Evolutionary conservation across 1,284 basidiomycete genomes (phyloP), one percentile per base, ranked within the genome.

Genomic region (Leccinum holopus): DNA sequence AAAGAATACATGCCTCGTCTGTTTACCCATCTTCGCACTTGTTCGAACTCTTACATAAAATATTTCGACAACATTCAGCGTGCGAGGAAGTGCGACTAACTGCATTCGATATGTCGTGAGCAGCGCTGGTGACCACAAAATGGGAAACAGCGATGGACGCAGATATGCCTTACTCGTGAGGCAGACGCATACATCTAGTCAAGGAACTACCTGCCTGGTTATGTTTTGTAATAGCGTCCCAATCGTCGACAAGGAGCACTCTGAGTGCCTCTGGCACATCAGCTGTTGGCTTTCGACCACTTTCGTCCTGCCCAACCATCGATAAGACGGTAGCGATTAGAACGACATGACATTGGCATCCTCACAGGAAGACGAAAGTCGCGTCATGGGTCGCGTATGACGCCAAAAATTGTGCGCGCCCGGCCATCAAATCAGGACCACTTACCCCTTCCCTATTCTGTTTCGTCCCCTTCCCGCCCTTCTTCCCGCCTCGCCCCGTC

Each of bases 201-300:
- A 47, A 30, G 37, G 18, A 44, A 41, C 52, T 41, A 65, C 79
- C 57, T 56, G 91, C 94, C 84, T 93, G 91, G 94, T 25, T 25
- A 25, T 3, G 25, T 80, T 98, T 98, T 59, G 97, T 99, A 51
- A 99, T 88, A 16, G 90, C 88, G 78, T 99, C 97, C 97, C 97
- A 99, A 71, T 99, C 97, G 70, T 99, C 96, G 1, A 99, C 96
- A 16, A 99, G 82, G 64, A 92, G 84, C 35, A 91, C 82, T 76
- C 98, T 98, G 66, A 99, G 83, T 14, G 85, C 76, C 69, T 98
- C 96, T 0, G 97, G 97, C 12, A 98, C 88, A 60, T 82, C 55
- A 99, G 83, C 76, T 94, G 95, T 95, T 4, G 93, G 92, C 67
- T 91, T 88, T 76, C 88, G 90, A 70, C 74, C 79, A 51, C 76